Conservation (phyloP, 352 stramenopile species). For the Globisporangium middletonii region DNA sequence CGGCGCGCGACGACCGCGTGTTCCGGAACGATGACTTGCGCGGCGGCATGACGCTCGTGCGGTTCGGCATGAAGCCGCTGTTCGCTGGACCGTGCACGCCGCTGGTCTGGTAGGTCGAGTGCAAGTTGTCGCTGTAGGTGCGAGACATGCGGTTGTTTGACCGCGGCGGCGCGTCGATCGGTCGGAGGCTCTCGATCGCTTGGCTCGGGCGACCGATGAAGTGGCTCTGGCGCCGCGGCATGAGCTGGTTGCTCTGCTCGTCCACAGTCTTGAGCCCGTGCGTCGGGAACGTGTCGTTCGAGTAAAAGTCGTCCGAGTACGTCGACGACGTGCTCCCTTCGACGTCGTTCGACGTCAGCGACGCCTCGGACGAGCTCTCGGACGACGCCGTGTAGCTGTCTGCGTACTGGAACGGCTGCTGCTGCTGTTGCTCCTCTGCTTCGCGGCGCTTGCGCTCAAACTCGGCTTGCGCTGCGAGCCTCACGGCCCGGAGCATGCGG, state of each 20-base stretch:
- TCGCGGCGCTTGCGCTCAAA: constrained; percentile 16
- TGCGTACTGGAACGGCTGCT: constrained; percentile 34
- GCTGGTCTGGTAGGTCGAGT: constrained; percentile 22
- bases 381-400: constrained; percentile 73
- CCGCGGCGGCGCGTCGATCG: constrained; percentile 37
- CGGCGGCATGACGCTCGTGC: constrained; percentile 24
- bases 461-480: constrained; percentile 11
- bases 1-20: constrained; percentile 65
- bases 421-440: constrained; percentile 9
- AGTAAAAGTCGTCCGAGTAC: constrained; percentile 64
- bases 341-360: constrained; percentile 65
- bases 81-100: constrained; percentile 6
- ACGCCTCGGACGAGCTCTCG: constrained; percentile 51
- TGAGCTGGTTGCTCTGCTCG: constrained; percentile 57
- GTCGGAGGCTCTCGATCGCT: constrained; percentile 43
- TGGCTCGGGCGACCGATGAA: constrained; percentile 24
- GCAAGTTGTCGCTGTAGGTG: constrained; percentile 36
- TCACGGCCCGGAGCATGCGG: constrained; percentile 19
- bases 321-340: constrained; percentile 60
- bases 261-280: constrained; percentile 68
- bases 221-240: constrained; percentile 24
- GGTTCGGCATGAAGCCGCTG: constrained; percentile 14
- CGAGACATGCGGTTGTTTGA: constrained; percentile 30
- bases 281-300: constrained; percentile 49
- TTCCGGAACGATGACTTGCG: constrained; percentile 76